Evolutionary conservation across 2,329 filamentous ascomycete species (phyloP), one percentile per base, ranked within the genome.

Genomic region (Didymella lethalis): DNA sequence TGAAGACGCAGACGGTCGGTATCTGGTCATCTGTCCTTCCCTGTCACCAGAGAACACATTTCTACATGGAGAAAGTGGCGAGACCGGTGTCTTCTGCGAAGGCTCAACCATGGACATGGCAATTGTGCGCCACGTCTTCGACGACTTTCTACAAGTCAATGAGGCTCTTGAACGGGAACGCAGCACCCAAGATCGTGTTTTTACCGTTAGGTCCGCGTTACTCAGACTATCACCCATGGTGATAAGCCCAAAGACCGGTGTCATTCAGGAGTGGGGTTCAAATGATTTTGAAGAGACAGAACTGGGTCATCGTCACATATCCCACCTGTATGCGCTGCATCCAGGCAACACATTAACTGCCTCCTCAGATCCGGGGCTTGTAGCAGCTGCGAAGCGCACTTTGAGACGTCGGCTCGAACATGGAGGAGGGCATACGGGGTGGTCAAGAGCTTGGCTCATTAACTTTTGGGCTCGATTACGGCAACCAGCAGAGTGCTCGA

Each of bases 381-480:
- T 74, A 12, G 59, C 64, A 5, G 76, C 76, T 1, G 75, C 74
- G 7, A 28, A 66, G 52, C 47, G 60, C 59, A 59, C 71, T 71
- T n/a, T 76, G 74, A 7, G 64, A 70, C n/a, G 81, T 28, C 63
- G 69, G 2, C 48, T 69, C 6, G 49, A 54, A 2, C 61, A 65
- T 12, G 63, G 62, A 4, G 66, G 64, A 4, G 83, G 81, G 0
- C 78, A 82, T 50, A 85, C 82, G 0, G 83, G 83, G 0, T 85
- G 83, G 83, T 82, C 81, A 4, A 75, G 80, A 16, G 81, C 81
- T 5, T 85, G 82, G 82, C 68, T 81, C 0, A 71, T 84, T n/a
- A 82, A 80, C 40, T 71, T 84, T 38, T 80, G 81, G 50, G 82
- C 82, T 12, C 77, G 83, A 0, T 68, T 85, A 3, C 73, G 77